phyloP scores from a whole-genome alignment of 306 rosid species.

The Trifolium pratense region DNA sequence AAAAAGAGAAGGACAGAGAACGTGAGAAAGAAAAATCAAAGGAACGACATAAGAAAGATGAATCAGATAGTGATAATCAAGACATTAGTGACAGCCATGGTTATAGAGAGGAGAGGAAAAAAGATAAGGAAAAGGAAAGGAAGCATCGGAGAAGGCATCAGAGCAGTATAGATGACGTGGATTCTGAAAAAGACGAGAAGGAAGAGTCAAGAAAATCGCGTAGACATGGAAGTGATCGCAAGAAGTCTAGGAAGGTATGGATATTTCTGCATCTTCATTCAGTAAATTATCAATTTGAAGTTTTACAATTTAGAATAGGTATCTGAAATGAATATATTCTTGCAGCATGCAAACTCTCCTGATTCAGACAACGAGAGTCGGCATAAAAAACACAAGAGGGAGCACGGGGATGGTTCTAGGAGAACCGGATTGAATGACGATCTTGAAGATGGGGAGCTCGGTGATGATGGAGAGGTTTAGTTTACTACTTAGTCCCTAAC shows the following conservation, averaged over 20 bases:
- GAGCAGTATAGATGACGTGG: slow-evolving; percentile 73
- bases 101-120: slow-evolving; percentile 89
- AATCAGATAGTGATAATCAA: slow-evolving; percentile 79
- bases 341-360: slow-evolving; percentile 90
- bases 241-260: slow-evolving; percentile 80
- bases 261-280: slow-evolving; percentile 16
- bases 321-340: slow-evolving; percentile 30
- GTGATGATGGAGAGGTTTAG: slow-evolving; percentile 83
- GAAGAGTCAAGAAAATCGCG: slow-evolving; percentile 89
- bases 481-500: slow-evolving; percentile 44
- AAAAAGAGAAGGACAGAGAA: slow-evolving; percentile 84
- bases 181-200: slow-evolving; percentile 90
- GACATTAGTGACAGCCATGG: slow-evolving; percentile 66
- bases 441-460: slow-evolving; percentile 98
- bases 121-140: slow-evolving; percentile 87
- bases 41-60: slow-evolving; percentile 89
- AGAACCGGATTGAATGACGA: slow-evolving; percentile 74
- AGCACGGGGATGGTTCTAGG: slow-evolving; percentile 75
- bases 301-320: slow-evolving; percentile 20
- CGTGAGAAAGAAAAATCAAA: slow-evolving; percentile 86
- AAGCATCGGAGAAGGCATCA: slow-evolving; percentile 96
- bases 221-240: slow-evolving; percentile 91
- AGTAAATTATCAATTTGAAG: neutral
- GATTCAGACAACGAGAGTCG: slow-evolving; percentile 86
- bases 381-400: slow-evolving; percentile 90